Base-by-base conservation (phyloP, 495 filamentous ascomycete genomes). In the Annulohypoxylon maeteangense region DNA sequence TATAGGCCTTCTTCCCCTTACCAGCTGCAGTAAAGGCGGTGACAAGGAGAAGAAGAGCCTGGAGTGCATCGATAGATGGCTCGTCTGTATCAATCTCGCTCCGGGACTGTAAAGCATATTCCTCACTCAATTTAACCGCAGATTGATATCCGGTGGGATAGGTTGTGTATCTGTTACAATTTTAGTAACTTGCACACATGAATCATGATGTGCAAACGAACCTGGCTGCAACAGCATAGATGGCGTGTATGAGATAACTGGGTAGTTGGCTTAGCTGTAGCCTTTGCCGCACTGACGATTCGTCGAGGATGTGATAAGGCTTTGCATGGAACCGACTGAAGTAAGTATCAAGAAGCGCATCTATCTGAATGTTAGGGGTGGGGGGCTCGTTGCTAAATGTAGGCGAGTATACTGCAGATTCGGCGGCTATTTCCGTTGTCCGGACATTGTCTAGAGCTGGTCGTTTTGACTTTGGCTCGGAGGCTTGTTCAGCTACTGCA, bases 1-100 rank as follows among this genome's bases (percentile, higher is more conserved):
- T 96, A 72, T 93, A 95, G 0, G 91, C 89, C 77, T 91, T 93
- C 81, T 92, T 94, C 22, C 92, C 90, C 70, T 90, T 87, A n/a
- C 92, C 92, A 23, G 88, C 83, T 16, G 91, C 92, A 51, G 89
- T 93, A 72, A 88, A 92, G 2, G 90, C 88, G 74, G 90, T 89
- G 3, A 88, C 88, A 0, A 96, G 86, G n/a, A 96, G 83, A 51
- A 96, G 77, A 10, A 94, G 83, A 5, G 91, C 83, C 75, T 96
- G 92, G 6, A 94, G 79, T 29, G 85, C 84, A 75, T 95, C 92
- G 45, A 94, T 86, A 0, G 88, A 90, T 7, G 92, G 92, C 68
- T 93, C 90, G 65, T 95, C 93, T 16, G 87, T 86, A 79, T 95
- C 92, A 12, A 95, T 83, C 74, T 90, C 88, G 10, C 80, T 81